A percentile compares a stretch with the other conserved stretches of the same genome.
Evolutionary conservation across 2,329 filamentous ascomycete species (phyloP).

Genomic region (Cladosporium velox): DNA sequence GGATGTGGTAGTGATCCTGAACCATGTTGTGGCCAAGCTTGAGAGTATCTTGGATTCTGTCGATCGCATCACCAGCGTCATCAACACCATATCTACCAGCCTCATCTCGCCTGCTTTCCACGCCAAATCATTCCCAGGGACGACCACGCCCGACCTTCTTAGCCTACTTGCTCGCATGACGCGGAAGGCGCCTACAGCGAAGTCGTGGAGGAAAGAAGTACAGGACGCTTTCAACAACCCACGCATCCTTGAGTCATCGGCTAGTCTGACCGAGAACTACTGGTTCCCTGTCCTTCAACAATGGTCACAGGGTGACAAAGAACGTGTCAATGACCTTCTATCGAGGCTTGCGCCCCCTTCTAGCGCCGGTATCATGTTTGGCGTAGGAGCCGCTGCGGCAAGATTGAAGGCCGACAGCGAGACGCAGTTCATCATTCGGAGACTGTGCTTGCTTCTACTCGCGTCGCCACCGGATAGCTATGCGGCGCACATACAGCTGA

Average conservation of each 20-base stretch:
- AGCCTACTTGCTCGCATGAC: constrained; percentile 75
- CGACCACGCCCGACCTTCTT: constrained; percentile 71
- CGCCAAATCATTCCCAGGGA: constrained; percentile 83
- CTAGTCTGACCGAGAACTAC: constrained; percentile 65
- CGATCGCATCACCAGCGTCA: constrained; percentile 78
- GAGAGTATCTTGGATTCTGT: constrained; percentile 80
- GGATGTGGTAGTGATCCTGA: constrained; percentile 78
- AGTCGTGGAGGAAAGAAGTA: constrained; percentile 90
- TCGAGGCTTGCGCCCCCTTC: constrained; percentile 78
- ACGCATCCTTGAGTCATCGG: constrained; percentile 74
- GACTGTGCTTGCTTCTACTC: constrained; percentile 77
- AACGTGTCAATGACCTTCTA: constrained; percentile 79
- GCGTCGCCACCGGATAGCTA: constrained; percentile 78
- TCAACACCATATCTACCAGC: constrained; percentile 77
- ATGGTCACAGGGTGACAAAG: constrained; percentile 84
- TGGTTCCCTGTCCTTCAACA: constrained; percentile 86
- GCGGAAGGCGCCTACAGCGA: constrained; percentile 76
- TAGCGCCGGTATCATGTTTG: constrained; percentile 94
- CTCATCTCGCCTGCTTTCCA: constrained; percentile 80
- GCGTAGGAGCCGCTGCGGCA: constrained; percentile 92
- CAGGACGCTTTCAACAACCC: constrained; percentile 88
- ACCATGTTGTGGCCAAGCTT: constrained; percentile 75
- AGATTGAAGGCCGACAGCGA: constrained; percentile 92
- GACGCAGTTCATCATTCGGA: constrained; percentile 84
- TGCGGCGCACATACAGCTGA: constrained; percentile 68